These are phyloP conservation scores for Sisymbrium altissimum DNA, from an alignment of 345 rosid species.

Conservation along the genomic window DNA sequence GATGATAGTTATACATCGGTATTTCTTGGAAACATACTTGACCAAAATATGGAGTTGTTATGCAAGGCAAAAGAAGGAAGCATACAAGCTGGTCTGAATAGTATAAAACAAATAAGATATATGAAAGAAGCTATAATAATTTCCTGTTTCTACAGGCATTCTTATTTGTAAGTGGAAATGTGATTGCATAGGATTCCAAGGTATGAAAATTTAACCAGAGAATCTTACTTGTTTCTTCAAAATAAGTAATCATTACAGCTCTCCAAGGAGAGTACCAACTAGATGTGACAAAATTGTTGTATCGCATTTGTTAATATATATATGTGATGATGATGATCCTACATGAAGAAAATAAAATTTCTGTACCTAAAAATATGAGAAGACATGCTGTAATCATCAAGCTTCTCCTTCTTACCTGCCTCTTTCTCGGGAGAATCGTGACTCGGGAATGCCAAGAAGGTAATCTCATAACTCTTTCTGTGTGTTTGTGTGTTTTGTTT, in stretches of 20 bases:
- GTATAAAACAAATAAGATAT: neutral
- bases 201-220: slow-evolving; percentile 8
- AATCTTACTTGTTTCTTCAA: slow-evolving; percentile 23
- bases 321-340: slow-evolving; percentile 14
- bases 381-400: neutral
- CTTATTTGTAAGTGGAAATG: neutral
- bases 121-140: neutral
- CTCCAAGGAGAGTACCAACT: slow-evolving; percentile 23
- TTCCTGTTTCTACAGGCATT: neutral
- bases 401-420: slow-evolving; percentile 14
- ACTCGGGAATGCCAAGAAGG: slow-evolving; percentile 18
- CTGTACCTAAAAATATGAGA: slow-evolving; percentile 14
- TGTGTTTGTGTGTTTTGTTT: neutral
- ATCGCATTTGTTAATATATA: slow-evolving; percentile 3
- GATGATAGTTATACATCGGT: neutral
- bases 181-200: slow-evolving; percentile 29
- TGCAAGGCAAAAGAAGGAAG: neutral
- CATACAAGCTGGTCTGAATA: neutral
- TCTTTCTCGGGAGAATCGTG: neutral
- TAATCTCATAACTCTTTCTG: neutral
- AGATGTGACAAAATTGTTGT: slow-evolving; percentile 21
- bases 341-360: neutral
- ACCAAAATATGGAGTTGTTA: neutral
- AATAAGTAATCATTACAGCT: slow-evolving; percentile 24
- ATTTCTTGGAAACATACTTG: neutral